phyloP scores from a whole-genome alignment of 768 basidiomycete species.

The Rhizopogon vesiculosus region DNA sequence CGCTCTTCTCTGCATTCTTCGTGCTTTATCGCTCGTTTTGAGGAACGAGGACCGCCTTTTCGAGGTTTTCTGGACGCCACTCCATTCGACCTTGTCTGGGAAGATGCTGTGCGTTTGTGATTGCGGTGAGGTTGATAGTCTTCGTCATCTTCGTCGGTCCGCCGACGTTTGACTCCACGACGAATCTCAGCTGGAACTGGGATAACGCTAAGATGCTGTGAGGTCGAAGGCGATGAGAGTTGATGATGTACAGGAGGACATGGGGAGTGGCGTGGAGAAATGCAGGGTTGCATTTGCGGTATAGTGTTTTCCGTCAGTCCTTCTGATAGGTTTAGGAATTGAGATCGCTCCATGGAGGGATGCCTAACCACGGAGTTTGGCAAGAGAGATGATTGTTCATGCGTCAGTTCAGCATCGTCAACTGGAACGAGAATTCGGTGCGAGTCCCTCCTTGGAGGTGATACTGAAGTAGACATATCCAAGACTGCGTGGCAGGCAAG shows the following conservation, averaged over 20 bases:
- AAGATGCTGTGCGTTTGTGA: background rate
- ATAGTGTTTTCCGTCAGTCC: background rate
- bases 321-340: background rate
- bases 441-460: background rate
- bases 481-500: constrained; percentile 4
- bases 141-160: background rate
- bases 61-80: background rate
- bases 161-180: background rate
- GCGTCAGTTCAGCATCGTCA: background rate
- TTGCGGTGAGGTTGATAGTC: background rate
- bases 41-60: background rate
- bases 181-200: background rate
- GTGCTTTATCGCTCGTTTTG: background rate
- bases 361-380: background rate
- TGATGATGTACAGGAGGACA: background rate
- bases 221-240: background rate
- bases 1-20: background rate
- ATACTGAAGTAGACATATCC: background rate
- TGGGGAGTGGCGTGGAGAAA: background rate
- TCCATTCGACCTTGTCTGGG: background rate
- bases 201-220: background rate
- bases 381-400: background rate
- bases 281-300: background rate
- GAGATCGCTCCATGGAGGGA: background rate
- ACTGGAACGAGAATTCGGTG: background rate